Percentiles rank a stretch among this genome's conserved stretches.
Evolutionary conservation across 108 stramenopile genomes (phyloP).

Genomic region (Fragilariopsis cylindrus): DNA sequence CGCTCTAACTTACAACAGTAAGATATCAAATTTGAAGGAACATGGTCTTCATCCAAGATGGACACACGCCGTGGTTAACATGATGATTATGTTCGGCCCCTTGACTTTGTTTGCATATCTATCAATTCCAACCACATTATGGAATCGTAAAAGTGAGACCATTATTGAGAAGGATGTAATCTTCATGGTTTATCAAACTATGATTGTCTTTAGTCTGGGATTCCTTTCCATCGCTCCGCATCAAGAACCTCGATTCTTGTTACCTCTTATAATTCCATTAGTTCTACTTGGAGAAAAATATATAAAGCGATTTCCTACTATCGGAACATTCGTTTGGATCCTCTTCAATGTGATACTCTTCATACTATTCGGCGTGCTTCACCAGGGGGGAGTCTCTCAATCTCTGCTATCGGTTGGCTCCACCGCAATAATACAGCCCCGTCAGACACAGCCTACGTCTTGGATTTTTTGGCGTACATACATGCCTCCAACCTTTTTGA

Average conservation of each 20-base stretch:
- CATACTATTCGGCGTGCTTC: constrained; percentile 66
- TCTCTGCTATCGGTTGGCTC: constrained; percentile 39
- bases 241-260: constrained; percentile 82
- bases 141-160: neutral
- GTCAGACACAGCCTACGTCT: constrained; percentile 18
- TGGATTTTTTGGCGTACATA: constrained; percentile 72
- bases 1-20: constrained; percentile 76
- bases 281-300: constrained; percentile 44
- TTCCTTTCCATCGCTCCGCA: constrained; percentile 76
- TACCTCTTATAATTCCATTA: constrained; percentile 64
- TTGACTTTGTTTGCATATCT: constrained; percentile 46
- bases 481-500: constrained; percentile 80
- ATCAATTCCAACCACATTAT: neutral
- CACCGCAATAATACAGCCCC: neutral
- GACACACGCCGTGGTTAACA: constrained; percentile 74
- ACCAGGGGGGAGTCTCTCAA: constrained; percentile 67
- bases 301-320: neutral
- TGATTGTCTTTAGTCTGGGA: constrained; percentile 48
- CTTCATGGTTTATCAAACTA: constrained; percentile 31
- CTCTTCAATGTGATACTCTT: constrained; percentile 65
- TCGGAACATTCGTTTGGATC: constrained; percentile 38
- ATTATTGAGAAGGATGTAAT: neutral
- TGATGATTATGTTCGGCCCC: constrained; percentile 80
- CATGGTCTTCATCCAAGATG: constrained; percentile 81
- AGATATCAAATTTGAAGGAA: constrained; percentile 56